These are phyloP conservation scores for Geotrichum carabidarum DNA, from an alignment of 1,139 yeast genomes.

Conservation along the genomic window DNA sequence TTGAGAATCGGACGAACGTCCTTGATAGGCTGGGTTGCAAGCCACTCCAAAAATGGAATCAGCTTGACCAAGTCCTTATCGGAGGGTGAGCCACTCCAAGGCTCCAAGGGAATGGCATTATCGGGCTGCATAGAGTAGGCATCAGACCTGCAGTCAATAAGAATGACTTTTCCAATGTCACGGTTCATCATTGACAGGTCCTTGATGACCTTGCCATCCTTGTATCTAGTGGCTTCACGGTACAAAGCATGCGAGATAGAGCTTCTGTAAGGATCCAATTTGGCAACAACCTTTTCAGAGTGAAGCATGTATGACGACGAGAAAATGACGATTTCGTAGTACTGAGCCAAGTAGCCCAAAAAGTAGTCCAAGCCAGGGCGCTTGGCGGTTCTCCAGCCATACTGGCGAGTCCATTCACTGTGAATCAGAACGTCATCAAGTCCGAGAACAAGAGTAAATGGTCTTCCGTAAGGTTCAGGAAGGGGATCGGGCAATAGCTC, in stretches of 20 bases:
- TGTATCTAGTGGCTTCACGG: slow-evolving; percentile 86
- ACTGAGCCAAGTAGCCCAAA: slow-evolving; percentile 87
- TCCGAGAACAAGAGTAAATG: slow-evolving; percentile 80
- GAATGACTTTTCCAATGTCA: slow-evolving; percentile 73
- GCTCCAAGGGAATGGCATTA: slow-evolving; percentile 74
- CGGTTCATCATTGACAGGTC: slow-evolving; percentile 88
- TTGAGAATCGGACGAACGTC: slow-evolving; percentile 86
- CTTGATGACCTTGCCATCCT: slow-evolving; percentile 70
- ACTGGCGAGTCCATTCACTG: slow-evolving; percentile 84
- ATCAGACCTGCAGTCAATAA: slow-evolving; percentile 72
- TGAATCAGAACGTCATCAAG: slow-evolving; percentile 88
- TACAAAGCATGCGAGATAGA: slow-evolving; percentile 80
- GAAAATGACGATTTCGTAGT: slow-evolving; percentile 90
- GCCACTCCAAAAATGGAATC: slow-evolving; percentile 89
- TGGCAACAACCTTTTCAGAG: slow-evolving; percentile 77
- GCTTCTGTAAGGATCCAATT: slow-evolving; percentile 90
- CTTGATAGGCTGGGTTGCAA: slow-evolving; percentile 84
- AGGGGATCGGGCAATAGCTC: slow-evolving; percentile 89
- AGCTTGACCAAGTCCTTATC: slow-evolving; percentile 67
- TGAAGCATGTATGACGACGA: slow-evolving; percentile 81
- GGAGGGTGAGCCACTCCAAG: slow-evolving; percentile 84
- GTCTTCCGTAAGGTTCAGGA: slow-evolving; percentile 89
- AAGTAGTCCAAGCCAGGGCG: slow-evolving; percentile 98
- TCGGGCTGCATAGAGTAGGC: slow-evolving; percentile 82
- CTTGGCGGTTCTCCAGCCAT: slow-evolving; percentile 98